Evolutionary conservation across 768 basidiomycete species (phyloP).

Genomic region (Mycena rosella): DNA sequence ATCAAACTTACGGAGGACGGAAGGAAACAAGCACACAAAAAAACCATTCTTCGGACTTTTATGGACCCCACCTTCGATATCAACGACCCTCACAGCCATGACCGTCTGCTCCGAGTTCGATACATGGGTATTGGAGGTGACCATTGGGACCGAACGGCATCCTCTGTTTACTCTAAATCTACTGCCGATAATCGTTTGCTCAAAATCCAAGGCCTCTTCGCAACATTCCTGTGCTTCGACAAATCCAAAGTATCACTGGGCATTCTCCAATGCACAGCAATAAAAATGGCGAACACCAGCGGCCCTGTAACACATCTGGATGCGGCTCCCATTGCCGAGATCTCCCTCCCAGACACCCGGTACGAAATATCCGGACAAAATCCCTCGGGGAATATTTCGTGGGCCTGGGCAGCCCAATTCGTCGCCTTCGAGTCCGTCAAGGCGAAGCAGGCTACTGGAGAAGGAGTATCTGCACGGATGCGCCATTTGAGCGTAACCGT

Average conservation of each 20-base stretch:
- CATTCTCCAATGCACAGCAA: slow-evolving; percentile 15
- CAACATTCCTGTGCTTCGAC: slow-evolving; percentile 15
- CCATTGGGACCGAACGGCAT: slow-evolving; percentile 7
- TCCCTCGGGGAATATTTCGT: not conserved
- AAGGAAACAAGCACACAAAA: slow-evolving; percentile 18
- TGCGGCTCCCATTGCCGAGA: slow-evolving; percentile 10
- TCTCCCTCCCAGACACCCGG: slow-evolving; percentile 10
- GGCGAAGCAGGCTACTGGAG: not conserved
- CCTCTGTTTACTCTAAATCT: slow-evolving; percentile 7
- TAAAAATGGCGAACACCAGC: slow-evolving; percentile 4
- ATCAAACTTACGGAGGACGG: slow-evolving; percentile 5
- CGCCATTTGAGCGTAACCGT: slow-evolving; percentile 9
- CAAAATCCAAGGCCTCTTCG: slow-evolving; percentile 18
- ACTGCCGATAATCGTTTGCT: slow-evolving; percentile 17
- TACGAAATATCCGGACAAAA: slow-evolving; percentile 24
- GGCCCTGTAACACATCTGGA: not conserved
- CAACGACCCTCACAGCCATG: slow-evolving; percentile 7
- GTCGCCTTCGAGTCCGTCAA: slow-evolving; percentile 20
- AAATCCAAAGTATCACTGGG: slow-evolving; percentile 7
- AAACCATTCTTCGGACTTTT: slow-evolving; percentile 16
- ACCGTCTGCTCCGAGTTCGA: slow-evolving; percentile 19
- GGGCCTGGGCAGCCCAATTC: slow-evolving; percentile 21
- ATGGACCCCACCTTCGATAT: slow-evolving; percentile 28
- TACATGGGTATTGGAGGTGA: slow-evolving; percentile 8
- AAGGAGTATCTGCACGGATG: not conserved